A percentile compares a stretch with the other conserved stretches of the same genome.
Evolutionary conservation across 2,329 filamentous ascomycete genomes (phyloP).

Genomic region (Calonectria ilicicola): DNA sequence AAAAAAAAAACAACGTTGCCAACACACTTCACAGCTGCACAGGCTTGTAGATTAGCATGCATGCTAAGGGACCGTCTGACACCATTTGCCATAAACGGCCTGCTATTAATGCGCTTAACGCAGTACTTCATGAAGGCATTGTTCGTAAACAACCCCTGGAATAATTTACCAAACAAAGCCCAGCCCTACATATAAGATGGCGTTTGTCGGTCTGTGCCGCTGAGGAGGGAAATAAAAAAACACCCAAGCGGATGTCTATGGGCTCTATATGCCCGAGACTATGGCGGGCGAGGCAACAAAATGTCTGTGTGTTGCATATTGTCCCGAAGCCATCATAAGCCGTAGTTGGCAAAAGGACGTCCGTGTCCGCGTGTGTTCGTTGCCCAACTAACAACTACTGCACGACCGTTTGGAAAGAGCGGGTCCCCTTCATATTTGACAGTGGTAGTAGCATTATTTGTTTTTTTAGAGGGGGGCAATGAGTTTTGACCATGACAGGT

Average conservation of each 20-base stretch:
- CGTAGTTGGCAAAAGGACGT: background rate
- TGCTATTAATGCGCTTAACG: conserved; percentile 2
- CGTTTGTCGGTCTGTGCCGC: background rate
- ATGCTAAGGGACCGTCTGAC: background rate
- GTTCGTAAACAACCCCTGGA: background rate
- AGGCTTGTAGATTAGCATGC: background rate
- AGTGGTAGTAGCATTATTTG: background rate
- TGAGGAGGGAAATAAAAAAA: background rate
- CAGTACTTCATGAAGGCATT: background rate
- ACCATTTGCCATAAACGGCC: background rate
- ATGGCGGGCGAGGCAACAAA: background rate
- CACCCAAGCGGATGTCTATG: background rate
- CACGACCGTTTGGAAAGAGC: conserved; percentile 11
- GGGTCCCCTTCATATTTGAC: conserved; percentile 4
- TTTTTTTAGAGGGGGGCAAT: background rate
- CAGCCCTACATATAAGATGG: background rate
- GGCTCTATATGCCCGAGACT: background rate
- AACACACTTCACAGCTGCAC: conserved; percentile 2
- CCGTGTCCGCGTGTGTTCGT: background rate
- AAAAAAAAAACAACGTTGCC: background rate
- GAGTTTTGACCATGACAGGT: background rate
- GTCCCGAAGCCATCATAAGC: background rate
- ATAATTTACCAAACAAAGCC: background rate
- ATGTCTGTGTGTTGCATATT: conserved; percentile 5
- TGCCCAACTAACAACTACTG: background rate